These are phyloP conservation scores for Colletotrichum sidae DNA, from an alignment of 2,329 filamentous ascomycete species.

Conservation along the genomic window DNA sequence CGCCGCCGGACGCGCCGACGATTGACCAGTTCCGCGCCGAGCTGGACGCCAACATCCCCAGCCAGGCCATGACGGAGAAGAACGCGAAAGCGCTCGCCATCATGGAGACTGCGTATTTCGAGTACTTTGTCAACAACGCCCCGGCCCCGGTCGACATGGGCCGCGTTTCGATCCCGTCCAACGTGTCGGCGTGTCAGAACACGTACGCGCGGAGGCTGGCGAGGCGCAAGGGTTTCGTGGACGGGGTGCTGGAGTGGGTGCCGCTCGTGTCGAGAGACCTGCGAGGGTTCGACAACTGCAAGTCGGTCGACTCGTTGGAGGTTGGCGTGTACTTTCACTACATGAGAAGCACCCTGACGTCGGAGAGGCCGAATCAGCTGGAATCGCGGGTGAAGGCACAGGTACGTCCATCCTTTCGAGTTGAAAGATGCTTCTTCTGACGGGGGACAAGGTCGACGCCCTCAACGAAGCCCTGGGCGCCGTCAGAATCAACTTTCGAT, in stretches of 20 bases:
- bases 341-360: constrained; percentile 16
- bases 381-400: constrained; percentile 23
- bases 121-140: constrained; percentile 28
- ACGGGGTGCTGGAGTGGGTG: constrained; percentile 5
- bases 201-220: constrained; percentile 7
- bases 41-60: constrained; percentile 23
- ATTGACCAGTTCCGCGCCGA: constrained; percentile 21
- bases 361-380: constrained; percentile 21
- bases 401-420: not conserved
- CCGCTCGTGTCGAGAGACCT: constrained; percentile 23
- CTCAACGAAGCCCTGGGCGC: constrained; percentile 28
- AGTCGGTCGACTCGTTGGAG: constrained; percentile 18
- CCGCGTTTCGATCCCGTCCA: constrained; percentile 5
- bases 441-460: not conserved
- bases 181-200: constrained; percentile 9
- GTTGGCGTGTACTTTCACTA: constrained; percentile 34
- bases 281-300: constrained; percentile 20
- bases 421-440: not conserved
- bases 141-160: constrained; percentile 26
- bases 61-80: not conserved
- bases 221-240: not conserved
- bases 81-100: constrained; percentile 22
- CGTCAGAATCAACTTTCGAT: constrained; percentile 30
- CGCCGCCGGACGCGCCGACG: constrained; percentile 22
- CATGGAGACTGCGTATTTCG: constrained; percentile 32